A percentile compares a stretch with the other conserved stretches of the same genome.
phyloP scores from a whole-genome alignment of 805 yeast genomes.

The Jamesozyma piceae region DNA sequence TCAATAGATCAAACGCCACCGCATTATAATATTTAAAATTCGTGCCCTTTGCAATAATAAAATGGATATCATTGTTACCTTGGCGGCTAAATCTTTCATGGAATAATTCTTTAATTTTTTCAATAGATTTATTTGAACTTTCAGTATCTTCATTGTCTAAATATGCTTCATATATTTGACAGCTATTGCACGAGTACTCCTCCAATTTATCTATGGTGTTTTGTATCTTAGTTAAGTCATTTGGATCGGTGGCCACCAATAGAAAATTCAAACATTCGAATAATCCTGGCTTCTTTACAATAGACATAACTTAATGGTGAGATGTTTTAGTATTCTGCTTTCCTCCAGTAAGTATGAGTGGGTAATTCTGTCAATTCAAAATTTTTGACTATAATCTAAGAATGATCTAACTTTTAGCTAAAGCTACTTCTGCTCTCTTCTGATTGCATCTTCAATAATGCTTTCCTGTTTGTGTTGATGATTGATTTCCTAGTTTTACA shows the following conservation, averaged over 20 bases:
- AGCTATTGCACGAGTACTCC: slow-evolving; percentile 1
- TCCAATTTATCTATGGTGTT: neutral
- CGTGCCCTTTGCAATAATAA: slow-evolving; percentile 13
- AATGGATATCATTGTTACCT: slow-evolving; percentile 9
- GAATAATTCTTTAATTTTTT: slow-evolving; percentile 7
- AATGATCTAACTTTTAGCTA: too few species aligned
- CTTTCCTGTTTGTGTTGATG: too few species aligned
- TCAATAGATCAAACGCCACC: slow-evolving; percentile 21
- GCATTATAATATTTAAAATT: slow-evolving; percentile 18
- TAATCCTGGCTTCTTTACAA: neutral
- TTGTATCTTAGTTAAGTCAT: slow-evolving; percentile 4
- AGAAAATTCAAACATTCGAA: slow-evolving; percentile 12
- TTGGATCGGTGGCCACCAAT: slow-evolving; percentile 9
- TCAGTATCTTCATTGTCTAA: neutral
- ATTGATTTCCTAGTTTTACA: too few species aligned
- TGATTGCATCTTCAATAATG: too few species aligned
- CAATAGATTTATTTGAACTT: neutral
- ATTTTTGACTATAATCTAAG: too few species aligned
- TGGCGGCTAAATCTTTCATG: slow-evolving; percentile 6
- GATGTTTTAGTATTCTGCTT: neutral
- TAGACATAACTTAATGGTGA: neutral
- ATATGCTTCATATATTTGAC: neutral
- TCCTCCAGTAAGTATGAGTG: neutral
- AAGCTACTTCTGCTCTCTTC: too few species aligned
- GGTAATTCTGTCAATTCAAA: too few species aligned